Evolutionary conservation across 2,329 filamentous ascomycete species (phyloP).

Genomic region (Fusarium agapanthi): DNA sequence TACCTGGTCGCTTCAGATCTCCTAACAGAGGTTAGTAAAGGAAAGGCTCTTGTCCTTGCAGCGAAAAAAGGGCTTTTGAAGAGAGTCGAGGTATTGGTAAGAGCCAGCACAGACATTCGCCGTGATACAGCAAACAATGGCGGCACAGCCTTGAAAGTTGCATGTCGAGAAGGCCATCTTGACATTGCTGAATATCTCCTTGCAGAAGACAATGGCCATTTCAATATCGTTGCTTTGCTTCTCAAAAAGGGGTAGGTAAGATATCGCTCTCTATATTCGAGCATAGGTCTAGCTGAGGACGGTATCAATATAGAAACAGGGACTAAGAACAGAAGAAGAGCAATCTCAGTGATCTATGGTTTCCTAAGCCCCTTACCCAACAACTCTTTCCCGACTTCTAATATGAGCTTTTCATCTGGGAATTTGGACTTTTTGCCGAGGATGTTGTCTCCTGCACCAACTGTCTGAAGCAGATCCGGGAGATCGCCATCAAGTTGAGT

Average conservation of each 20-base stretch:
- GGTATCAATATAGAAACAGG: not conserved
- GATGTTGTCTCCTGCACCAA: constrained; percentile 77
- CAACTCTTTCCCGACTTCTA: constrained; percentile 61
- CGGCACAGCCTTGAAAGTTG: not conserved
- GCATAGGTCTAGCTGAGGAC: not conserved
- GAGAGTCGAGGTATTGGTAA: not conserved
- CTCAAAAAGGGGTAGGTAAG: not conserved
- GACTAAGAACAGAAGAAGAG: not conserved
- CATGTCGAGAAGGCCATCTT: not conserved
- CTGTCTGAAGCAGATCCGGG: constrained; percentile 78
- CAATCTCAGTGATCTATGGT: constrained; percentile 25
- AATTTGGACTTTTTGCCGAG: constrained; percentile 65
- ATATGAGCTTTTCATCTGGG: constrained; percentile 65
- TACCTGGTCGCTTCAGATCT: not conserved
- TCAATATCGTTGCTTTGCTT: not conserved
- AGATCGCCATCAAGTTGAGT: constrained; percentile 76
- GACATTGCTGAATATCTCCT: not conserved
- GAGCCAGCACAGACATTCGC: not conserved
- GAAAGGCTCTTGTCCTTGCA: not conserved
- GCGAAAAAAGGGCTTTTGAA: not conserved
- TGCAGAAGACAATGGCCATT: not conserved
- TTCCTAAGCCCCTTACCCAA: constrained; percentile 59
- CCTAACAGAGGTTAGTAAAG: not conserved
- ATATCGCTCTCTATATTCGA: not conserved
- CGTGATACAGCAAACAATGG: not conserved